These are phyloP conservation scores for Phytophthora multivora DNA, from an alignment of 352 stramenopile species.

Conservation along the genomic window DNA sequence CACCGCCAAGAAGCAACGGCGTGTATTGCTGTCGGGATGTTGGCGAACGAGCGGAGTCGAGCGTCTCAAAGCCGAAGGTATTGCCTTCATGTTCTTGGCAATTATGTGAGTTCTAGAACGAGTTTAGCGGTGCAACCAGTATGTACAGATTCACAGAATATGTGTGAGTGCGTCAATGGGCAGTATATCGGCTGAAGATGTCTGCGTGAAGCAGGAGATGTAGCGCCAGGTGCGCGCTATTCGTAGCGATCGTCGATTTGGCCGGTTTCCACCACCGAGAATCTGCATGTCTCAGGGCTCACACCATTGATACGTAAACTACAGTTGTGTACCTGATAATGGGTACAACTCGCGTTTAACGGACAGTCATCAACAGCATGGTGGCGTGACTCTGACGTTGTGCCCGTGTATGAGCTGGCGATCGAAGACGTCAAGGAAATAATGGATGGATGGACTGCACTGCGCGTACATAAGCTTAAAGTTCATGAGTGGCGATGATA, in stretches of 20 bases:
- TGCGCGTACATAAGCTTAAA: conserved; percentile 12
- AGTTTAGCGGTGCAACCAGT: neutral
- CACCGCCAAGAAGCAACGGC: conserved; percentile 8
- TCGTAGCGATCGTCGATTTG: conserved; percentile 12
- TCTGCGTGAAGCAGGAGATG: conserved; percentile 9
- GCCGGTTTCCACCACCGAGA: conserved; percentile 15
- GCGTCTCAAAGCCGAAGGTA: conserved; percentile 12
- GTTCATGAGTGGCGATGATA: conserved; percentile 22
- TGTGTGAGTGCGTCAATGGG: neutral
- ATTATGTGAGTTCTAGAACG: conserved; percentile 11
- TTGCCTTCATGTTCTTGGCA: conserved; percentile 14
- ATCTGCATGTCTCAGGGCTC: conserved; percentile 3
- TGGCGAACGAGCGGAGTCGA: conserved; percentile 7
- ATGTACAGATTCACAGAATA: conserved; percentile 19
- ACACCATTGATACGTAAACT: conserved; percentile 9
- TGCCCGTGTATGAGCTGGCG: conserved; percentile 3
- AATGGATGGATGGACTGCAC: conserved; percentile 9
- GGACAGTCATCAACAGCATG: neutral
- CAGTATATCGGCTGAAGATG: neutral
- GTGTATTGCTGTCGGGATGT: conserved; percentile 1
- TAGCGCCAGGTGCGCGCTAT: neutral
- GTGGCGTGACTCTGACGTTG: conserved; percentile 5
- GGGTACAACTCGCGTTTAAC: conserved; percentile 6
- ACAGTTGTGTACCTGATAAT: neutral
- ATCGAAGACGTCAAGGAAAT: conserved; percentile 17